Conservation (phyloP, 352 stramenopile genomes). For the Peronosclerospora sorghi region DNA sequence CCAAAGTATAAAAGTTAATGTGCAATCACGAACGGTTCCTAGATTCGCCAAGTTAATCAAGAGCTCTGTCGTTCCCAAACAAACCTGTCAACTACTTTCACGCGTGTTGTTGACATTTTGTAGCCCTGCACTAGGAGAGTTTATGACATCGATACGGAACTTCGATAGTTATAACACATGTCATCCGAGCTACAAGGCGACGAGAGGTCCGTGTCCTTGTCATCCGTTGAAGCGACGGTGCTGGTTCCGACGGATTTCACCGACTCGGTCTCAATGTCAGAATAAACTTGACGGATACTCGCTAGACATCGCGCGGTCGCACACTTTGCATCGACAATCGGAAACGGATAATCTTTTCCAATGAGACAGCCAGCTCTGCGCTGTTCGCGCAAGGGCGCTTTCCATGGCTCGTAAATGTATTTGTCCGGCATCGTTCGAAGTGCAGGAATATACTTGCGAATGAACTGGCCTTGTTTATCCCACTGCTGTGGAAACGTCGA, state of each 20-base stretch:
- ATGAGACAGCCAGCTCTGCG: slow-evolving; percentile 77
- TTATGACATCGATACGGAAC: not conserved
- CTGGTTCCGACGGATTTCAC: slow-evolving; percentile 4
- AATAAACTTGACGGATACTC: slow-evolving; percentile 65
- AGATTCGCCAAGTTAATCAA: too few species aligned
- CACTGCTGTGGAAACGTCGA: slow-evolving; percentile 89
- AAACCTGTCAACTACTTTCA: too few species aligned
- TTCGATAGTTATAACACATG: slow-evolving; percentile 24
- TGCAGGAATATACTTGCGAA: slow-evolving; percentile 86
- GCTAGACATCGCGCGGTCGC: slow-evolving; percentile 77
- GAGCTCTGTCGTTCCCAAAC: too few species aligned
- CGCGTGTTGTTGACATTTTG: too few species aligned
- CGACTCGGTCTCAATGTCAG: slow-evolving; percentile 12
- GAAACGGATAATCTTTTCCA: slow-evolving; percentile 91
- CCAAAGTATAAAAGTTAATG: slow-evolving; percentile 39
- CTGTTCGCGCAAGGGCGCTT: slow-evolving; percentile 83
- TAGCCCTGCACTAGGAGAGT: too few species aligned
- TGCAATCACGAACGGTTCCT: too few species aligned
- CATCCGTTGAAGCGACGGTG: slow-evolving; percentile 1
- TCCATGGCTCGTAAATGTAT: slow-evolving; percentile 97
- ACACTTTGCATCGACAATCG: slow-evolving; percentile 89
- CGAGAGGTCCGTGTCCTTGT: not conserved
- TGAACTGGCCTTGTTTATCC: slow-evolving; percentile 84
- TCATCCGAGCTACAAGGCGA: slow-evolving; percentile 14
- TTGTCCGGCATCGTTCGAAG: slow-evolving; percentile 87